Base-by-base conservation (phyloP, 2,329 filamentous ascomycete species). In the Clathrospora elynae region DNA sequence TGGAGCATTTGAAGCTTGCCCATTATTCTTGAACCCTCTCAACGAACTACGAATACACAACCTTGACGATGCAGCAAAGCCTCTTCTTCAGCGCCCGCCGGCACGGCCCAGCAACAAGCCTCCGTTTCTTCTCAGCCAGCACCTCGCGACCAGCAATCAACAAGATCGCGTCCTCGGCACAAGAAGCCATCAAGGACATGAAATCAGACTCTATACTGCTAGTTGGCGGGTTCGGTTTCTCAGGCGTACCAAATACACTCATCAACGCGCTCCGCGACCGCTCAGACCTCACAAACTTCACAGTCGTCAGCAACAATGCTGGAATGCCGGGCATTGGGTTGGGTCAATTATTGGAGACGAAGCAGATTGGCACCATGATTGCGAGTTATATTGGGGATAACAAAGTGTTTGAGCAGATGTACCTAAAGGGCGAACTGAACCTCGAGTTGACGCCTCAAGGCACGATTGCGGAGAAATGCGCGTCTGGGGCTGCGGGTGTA, bases 241-340 rank as follows among this genome's bases (percentile, higher is more conserved):
- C 61, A 2, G 68, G 68, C 14, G 68, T 71, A 6, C 67, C 68
- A 3, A 69, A 69, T 37, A 70, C 68, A 7, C 62, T 71, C 19
- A 71, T 71, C 53, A 69, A 71, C 33, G 65, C 67, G 17, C 53
- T 71, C 4, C 66, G 67, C 42, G 64, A 70, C 24, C 64, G 67
- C 13, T 48, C 54, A 17, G 66, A 69, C 31, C 55, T 68, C 35
- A 61, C 43, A 11, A 66, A 68, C 38, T 75, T 92, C 19, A 90
- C 86, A 1, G 87, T 86, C 13, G 85, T 91, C 2, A 90, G 87
- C 35, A 92, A 92, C 65, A 92, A 92, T 64, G 87, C 87, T 6
- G 88, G 88, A 17, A 77, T 83, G 19, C 82, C 86, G 25, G 82
- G 83, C 18, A 81, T 84, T 4, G 88, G 88, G 1, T 73, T 92